These are phyloP conservation scores for Kentomonas sorsogonicus DNA, from an alignment of 208 protist genomes.

Conservation along the genomic window DNA sequence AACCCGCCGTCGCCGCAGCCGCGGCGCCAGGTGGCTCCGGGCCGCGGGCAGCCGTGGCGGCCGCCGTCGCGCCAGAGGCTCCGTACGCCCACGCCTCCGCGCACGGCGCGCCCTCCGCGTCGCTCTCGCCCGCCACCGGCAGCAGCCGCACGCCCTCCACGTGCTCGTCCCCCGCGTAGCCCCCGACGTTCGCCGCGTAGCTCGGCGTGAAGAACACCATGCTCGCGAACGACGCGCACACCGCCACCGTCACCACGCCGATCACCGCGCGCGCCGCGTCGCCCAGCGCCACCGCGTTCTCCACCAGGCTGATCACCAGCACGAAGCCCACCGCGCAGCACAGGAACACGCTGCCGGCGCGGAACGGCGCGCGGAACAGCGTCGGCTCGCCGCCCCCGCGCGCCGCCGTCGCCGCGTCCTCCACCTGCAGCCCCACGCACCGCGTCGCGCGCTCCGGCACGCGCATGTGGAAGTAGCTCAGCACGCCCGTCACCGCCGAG, in stretches of 20 bases:
- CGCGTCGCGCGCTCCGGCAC: slow-evolving; percentile 40
- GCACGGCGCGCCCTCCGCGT: not conserved
- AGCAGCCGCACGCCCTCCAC: not conserved
- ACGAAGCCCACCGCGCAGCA: slow-evolving; percentile 39
- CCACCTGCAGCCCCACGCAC: slow-evolving; percentile 65
- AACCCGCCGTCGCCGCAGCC: not conserved
- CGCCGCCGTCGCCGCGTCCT: slow-evolving; percentile 28
- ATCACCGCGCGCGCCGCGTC: slow-evolving; percentile 23
- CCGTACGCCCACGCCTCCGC: too few species aligned
- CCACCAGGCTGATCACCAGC: slow-evolving; percentile 37
- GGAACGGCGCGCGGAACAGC: slow-evolving; percentile 59
- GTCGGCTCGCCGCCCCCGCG: slow-evolving; percentile 51
- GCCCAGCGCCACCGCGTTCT: slow-evolving; percentile 39
- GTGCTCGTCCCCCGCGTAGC: slow-evolving; percentile 11
- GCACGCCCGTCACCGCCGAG: slow-evolving; percentile 41
- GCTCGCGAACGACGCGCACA: slow-evolving; percentile 40
- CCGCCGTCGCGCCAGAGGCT: not conserved
- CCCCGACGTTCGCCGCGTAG: slow-evolving; percentile 45
- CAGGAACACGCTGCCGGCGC: slow-evolving; percentile 49
- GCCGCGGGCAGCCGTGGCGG: not conserved
- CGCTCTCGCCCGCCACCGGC: not conserved
- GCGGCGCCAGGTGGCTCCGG: not conserved
- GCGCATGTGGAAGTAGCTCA: slow-evolving; percentile 43
- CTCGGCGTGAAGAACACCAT: slow-evolving; percentile 70
- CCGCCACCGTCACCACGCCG: slow-evolving; percentile 36